These are phyloP conservation scores for Amylostereum chailletii DNA, from an alignment of 1,284 basidiomycete species.

Conservation along the genomic window DNA sequence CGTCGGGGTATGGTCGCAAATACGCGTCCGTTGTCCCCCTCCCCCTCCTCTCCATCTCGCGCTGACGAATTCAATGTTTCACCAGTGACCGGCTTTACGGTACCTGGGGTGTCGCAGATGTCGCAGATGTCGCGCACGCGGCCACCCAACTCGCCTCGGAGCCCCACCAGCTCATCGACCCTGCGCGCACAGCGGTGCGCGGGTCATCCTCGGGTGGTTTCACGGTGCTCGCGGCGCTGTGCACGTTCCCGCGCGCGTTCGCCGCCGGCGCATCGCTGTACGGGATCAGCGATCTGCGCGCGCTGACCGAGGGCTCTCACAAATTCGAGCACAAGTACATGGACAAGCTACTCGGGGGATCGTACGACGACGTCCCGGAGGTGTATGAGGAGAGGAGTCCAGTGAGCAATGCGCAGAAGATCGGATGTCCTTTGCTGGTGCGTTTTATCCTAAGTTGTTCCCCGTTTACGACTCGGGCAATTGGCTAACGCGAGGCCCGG, in stretches of 20 bases:
- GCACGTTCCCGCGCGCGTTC: slow-evolving; percentile 22
- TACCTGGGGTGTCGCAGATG: slow-evolving; percentile 64
- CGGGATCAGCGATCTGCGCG: slow-evolving; percentile 36
- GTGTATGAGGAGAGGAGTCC: slow-evolving; percentile 40
- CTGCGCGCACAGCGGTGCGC: slow-evolving; percentile 47
- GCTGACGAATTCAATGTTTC: slow-evolving; percentile 5
- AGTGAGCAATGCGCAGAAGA: slow-evolving; percentile 34
- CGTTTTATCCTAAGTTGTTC: slow-evolving; percentile 8
- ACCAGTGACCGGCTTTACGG: slow-evolving; percentile 45
- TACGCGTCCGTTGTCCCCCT: slow-evolving; percentile 32
- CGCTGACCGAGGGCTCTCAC: slow-evolving; percentile 37
- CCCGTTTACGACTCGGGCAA: too few relatives aligned
- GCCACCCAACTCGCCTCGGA: slow-evolving; percentile 35
- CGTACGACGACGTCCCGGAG: slow-evolving; percentile 29
- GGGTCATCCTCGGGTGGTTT: slow-evolving; percentile 44
- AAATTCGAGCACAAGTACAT: slow-evolving; percentile 43
- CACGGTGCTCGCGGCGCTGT: slow-evolving; percentile 36
- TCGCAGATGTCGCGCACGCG: slow-evolving; percentile 49
- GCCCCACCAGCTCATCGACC: slow-evolving; percentile 41
- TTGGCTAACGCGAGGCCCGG: not conserved
- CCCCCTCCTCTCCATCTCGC: not conserved
- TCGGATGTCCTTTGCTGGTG: slow-evolving; percentile 39
- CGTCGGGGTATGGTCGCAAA: slow-evolving; percentile 53
- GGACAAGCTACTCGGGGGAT: slow-evolving; percentile 39
- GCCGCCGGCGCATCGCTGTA: slow-evolving; percentile 33